Percentiles rank a stretch among this genome's conserved stretches.
phyloP scores from a whole-genome alignment of 2,329 filamentous ascomycete genomes.

The Sarocladium oryzae region DNA sequence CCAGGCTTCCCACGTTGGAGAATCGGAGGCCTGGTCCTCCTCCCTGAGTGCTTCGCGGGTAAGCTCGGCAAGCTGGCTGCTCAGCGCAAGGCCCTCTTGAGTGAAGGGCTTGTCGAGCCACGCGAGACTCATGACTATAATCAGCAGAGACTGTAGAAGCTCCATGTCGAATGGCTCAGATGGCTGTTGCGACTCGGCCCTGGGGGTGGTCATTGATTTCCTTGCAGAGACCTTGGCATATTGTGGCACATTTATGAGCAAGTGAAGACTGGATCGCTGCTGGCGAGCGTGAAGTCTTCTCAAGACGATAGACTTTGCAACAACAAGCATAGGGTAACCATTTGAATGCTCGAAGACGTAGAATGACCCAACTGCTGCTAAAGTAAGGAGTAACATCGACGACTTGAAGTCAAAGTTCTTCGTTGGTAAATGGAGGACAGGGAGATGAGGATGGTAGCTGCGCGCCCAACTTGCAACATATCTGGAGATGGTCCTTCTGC shows the following conservation, averaged over 20 bases:
- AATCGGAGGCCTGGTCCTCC: background rate
- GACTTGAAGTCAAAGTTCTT: slow-evolving; percentile 35
- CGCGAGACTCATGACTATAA: slow-evolving; percentile 52
- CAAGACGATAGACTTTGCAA: slow-evolving; percentile 46
- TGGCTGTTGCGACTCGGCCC: background rate
- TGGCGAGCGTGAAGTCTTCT: slow-evolving; percentile 39
- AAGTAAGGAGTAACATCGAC: slow-evolving; percentile 41
- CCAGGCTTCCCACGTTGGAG: slow-evolving; percentile 42
- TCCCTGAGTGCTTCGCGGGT: slow-evolving; percentile 43
- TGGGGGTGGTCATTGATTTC: background rate
- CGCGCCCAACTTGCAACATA: slow-evolving; percentile 46
- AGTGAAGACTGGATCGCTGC: slow-evolving; percentile 9
- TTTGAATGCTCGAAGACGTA: slow-evolving; percentile 42
- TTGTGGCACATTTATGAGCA: slow-evolving; percentile 18
- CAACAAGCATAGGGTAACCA: slow-evolving; percentile 50
- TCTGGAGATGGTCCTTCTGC: slow-evolving; percentile 38
- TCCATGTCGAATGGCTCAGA: slow-evolving; percentile 27
- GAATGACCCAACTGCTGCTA: slow-evolving; percentile 41
- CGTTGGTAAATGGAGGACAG: slow-evolving; percentile 43
- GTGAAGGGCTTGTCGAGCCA: slow-evolving; percentile 53
- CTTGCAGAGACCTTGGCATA: slow-evolving; percentile 11
- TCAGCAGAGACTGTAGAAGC: slow-evolving; percentile 40
- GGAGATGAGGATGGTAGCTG: slow-evolving; percentile 42
- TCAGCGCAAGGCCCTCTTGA: slow-evolving; percentile 50
- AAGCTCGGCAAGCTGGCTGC: slow-evolving; percentile 48